Evolutionary conservation across 495 filamentous ascomycete species (phyloP).

Genomic region (Aspergillus egyptiacus): DNA sequence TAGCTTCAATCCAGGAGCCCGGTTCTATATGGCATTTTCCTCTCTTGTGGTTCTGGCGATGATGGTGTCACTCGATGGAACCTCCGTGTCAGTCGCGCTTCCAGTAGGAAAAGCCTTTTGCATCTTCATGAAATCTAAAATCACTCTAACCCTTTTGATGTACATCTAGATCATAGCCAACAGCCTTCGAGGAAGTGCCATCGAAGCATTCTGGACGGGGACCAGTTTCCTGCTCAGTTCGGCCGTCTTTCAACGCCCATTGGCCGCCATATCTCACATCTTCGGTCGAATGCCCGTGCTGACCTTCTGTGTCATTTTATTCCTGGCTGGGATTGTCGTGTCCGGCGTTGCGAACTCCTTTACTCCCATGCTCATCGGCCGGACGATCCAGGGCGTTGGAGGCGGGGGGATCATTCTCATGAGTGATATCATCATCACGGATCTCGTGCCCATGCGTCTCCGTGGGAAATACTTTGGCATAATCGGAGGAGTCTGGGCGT

Average conservation of each 20-base stretch:
- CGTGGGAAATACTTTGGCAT: constrained; percentile 30
- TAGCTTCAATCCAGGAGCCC: too few species aligned
- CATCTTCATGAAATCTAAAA: background rate
- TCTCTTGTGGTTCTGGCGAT: constrained; percentile 57
- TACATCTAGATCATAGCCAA: constrained; percentile 30
- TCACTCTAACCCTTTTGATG: background rate
- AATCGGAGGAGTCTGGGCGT: constrained; percentile 18
- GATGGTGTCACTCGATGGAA: constrained; percentile 68
- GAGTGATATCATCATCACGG: constrained; percentile 29
- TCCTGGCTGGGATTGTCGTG: constrained; percentile 41
- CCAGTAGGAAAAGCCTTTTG: constrained; percentile 44
- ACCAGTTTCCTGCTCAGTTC: too few species aligned
- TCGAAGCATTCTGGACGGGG: constrained; percentile 56
- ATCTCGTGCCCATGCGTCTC: constrained; percentile 35
- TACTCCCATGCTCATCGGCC: constrained; percentile 27
- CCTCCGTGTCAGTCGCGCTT: constrained; percentile 66
- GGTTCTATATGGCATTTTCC: constrained; percentile 30
- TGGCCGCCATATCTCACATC: constrained; percentile 42
- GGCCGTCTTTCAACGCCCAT: too few species aligned
- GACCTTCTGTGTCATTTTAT: constrained; percentile 31
- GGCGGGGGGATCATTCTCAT: constrained; percentile 32
- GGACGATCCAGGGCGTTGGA: constrained; percentile 31
- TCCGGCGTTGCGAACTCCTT: constrained; percentile 31
- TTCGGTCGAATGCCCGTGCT: constrained; percentile 47
- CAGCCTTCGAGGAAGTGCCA: constrained; percentile 46